phyloP scores from a whole-genome alignment of 1,284 basidiomycete species.

The Cryptococcus sp. region DNA sequence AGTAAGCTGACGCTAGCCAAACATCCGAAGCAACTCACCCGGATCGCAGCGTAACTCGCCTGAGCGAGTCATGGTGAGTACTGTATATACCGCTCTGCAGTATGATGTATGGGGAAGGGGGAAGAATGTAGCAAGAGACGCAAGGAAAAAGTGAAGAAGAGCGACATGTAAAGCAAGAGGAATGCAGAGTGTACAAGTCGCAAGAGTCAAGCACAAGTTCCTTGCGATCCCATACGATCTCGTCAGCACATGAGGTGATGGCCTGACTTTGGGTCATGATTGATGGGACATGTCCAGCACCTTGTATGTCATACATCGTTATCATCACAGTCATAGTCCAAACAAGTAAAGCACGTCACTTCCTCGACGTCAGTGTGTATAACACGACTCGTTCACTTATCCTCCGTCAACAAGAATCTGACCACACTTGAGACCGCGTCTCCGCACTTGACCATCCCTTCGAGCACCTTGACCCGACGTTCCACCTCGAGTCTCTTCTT shows the following conservation, averaged over 20 bases:
- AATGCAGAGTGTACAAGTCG: not conserved
- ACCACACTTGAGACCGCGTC: constrained; percentile 48
- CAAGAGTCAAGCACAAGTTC: not conserved
- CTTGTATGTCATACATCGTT: not conserved
- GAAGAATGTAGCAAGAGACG: not conserved
- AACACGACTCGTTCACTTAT: constrained; percentile 10
- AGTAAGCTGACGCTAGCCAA: not conserved
- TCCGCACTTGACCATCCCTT: constrained; percentile 50
- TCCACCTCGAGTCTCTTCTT: constrained; percentile 45
- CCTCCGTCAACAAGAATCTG: constrained; percentile 43
- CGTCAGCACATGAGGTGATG: no score
- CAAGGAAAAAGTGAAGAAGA: not conserved
- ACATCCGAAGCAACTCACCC: not conserved
- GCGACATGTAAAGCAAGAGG: not conserved
- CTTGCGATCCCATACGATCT: no score
- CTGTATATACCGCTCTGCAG: not conserved
- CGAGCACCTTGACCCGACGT: constrained; percentile 45
- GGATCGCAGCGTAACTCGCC: not conserved
- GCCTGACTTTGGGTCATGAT: no score
- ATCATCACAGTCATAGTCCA: not conserved
- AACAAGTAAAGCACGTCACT: not conserved
- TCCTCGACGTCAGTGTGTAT: not conserved
- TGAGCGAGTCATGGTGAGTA: not conserved
- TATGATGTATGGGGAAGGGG: not conserved
- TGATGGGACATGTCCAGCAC: not conserved